Evolutionary conservation across 2,329 filamentous ascomycete species (phyloP), one percentile per base, ranked within the genome.

Genomic region (Sarocladium oryzae): DNA sequence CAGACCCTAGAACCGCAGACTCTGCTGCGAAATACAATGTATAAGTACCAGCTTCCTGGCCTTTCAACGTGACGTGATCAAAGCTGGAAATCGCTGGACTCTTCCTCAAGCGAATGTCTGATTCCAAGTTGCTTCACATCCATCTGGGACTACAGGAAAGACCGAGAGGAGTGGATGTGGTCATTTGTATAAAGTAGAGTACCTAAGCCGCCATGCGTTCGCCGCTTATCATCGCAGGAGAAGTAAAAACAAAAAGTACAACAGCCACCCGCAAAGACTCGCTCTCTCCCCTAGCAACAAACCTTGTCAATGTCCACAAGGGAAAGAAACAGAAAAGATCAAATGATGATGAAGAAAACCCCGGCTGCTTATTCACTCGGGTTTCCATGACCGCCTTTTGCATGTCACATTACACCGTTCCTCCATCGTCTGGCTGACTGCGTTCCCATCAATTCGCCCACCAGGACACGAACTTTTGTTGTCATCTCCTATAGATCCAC

Each of bases 311-410:
- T 48, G 15, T 20, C 43, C n/a, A 20, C 16, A 30, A 37, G 33
- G 33, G 23, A 51, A 55, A 49, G 32, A 51, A 55, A 56, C 45
- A 40, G 40, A 4, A 37, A 40, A 21, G 48, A 50, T 40, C 45
- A 45, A 52, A 53, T 49, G 36, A 36, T 43, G 40, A 28, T 11
- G 21, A 43, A 16, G 11, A 7, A 7, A n/a, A n/a, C n/a, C 40
- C 40, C n/a, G n/a, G 21, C 20, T 11, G 13, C 13, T 16, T n/a
- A 4, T 8, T 26, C 11, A 5, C n/a, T n/a, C n/a, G 40, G 23
- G 15, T n/a, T 16, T 10, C 40, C 21, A 43, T 43, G 40, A 40
- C 40, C 21, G 23, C 40, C 40, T 43, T 26, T 43, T 28, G 40
- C 40, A 43, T 11, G 21, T 28, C 40, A 43, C 40, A 24, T 43